A percentile compares a stretch with the other conserved stretches of the same genome.
phyloP scores from a whole-genome alignment of 805 yeast genomes.

The Yueomyces sinensis region DNA sequence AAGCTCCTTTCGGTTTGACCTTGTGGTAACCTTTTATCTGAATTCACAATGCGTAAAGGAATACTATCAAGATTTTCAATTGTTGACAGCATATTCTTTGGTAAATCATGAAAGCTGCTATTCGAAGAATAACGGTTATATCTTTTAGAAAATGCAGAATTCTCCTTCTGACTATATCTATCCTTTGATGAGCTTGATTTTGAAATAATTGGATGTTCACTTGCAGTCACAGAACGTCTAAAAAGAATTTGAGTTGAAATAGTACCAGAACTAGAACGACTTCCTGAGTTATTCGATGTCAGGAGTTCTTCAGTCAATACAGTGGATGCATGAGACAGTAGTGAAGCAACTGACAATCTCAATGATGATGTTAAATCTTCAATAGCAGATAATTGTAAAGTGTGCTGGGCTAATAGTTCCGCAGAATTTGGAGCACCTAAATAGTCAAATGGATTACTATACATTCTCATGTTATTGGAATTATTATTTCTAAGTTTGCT shows the following conservation, averaged over 20 bases:
- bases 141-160: background rate
- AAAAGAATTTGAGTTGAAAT: constrained; percentile 2
- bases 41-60: too few relatives aligned
- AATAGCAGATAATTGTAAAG: background rate
- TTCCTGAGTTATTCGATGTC: background rate
- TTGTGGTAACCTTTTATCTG: too few relatives aligned
- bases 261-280: constrained; percentile 2
- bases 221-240: too few relatives aligned
- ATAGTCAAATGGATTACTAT: background rate
- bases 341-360: background rate
- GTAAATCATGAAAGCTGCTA: background rate
- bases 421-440: background rate
- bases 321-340: background rate
- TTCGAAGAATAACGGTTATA: background rate
- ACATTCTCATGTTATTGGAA: too few relatives aligned
- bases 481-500: background rate
- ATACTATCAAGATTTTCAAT: too few relatives aligned
- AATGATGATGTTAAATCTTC: background rate
- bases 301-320: background rate
- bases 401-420: too few relatives aligned
- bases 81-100: too few relatives aligned
- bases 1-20: too few relatives aligned
- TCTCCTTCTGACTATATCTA: background rate
- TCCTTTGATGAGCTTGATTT: too few relatives aligned
- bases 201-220: too few relatives aligned